Evolutionary conservation across 208 protist genomes (phyloP).

Genomic region (Novymonas esmeraldas): DNA sequence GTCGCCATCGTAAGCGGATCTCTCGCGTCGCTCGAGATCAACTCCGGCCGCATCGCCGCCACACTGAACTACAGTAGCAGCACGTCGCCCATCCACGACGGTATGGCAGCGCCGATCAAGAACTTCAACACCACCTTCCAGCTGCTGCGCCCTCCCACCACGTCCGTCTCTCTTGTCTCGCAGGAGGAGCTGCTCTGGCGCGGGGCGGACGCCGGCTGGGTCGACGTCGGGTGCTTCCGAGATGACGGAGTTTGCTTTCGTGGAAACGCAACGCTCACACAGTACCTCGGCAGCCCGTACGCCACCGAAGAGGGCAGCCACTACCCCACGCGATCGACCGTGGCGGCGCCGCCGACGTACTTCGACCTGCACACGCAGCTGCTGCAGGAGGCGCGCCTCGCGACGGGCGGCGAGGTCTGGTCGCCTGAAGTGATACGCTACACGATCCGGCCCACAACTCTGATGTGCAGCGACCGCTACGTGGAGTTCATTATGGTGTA

Average conservation of each 20-base stretch:
- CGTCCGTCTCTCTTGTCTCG: neutral
- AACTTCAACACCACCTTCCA: neutral
- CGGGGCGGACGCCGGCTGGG: neutral
- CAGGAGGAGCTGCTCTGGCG: conserved; percentile 33
- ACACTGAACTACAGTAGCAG: conserved; percentile 6
- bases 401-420: neutral
- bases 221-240: conserved; percentile 12
- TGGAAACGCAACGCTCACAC: no score
- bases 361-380: conserved; percentile 10
- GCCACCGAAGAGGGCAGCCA: neutral
- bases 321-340: neutral
- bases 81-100: neutral
- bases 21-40: conserved; percentile 1
- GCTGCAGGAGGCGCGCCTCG: conserved; percentile 7
- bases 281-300: conserved; percentile 8
- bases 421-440: conserved; percentile 11
- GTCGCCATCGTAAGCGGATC: neutral
- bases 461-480: neutral
- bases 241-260: conserved; percentile 10
- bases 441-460: neutral
- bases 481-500: conserved; percentile 27
- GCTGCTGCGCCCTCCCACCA: neutral
- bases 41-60: conserved; percentile 3
- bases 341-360: neutral
- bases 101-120: neutral